A percentile compares a stretch with the other conserved stretches of the same genome.
These are phyloP conservation scores for Chlorella sp. DNA, from an alignment of 139 green algal genomes.

Conservation along the genomic window DNA sequence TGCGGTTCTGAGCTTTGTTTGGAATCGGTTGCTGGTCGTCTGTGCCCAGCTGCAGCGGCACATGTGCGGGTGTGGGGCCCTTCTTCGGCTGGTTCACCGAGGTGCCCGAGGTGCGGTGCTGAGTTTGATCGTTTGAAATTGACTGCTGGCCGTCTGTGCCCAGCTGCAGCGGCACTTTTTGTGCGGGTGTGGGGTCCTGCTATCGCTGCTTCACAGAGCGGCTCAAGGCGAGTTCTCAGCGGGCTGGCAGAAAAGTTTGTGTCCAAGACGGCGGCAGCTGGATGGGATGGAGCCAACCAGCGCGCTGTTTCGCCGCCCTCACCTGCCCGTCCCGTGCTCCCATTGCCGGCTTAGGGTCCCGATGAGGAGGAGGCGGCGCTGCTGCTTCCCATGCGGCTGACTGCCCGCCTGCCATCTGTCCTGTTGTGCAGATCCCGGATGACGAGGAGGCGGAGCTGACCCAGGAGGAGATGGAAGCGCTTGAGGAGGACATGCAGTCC, in stretches of 20 bases:
- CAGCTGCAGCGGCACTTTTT: too few relatives aligned
- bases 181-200: too few relatives aligned
- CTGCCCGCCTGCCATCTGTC: neutral
- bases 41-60: too few relatives aligned
- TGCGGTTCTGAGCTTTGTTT: neutral
- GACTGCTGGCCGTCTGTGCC: too few relatives aligned
- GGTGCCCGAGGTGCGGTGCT: constrained; percentile 56
- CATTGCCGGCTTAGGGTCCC: too few relatives aligned
- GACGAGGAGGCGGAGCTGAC: constrained; percentile 83
- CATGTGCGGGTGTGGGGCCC: too few relatives aligned
- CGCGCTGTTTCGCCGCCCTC: neutral
- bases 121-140: neutral
- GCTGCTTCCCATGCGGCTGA: neutral
- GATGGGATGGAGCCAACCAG: too few relatives aligned
- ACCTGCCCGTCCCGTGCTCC: neutral
- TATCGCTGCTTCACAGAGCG: too few relatives aligned
- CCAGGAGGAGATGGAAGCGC: constrained; percentile 88
- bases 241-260: too few relatives aligned
- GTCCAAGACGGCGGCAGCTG: too few relatives aligned
- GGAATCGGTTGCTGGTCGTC: neutral
- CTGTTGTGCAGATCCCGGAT: constrained; percentile 65
- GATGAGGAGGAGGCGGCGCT: neutral
- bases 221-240: too few relatives aligned
- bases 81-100: constrained; percentile 78
- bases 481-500: constrained; percentile 85